Percentiles rank a stretch among this genome's conserved stretches.
These are phyloP conservation scores for Jasminum sambac DNA, from an alignment of 257 asterid genomes.

Conservation along the genomic window DNA sequence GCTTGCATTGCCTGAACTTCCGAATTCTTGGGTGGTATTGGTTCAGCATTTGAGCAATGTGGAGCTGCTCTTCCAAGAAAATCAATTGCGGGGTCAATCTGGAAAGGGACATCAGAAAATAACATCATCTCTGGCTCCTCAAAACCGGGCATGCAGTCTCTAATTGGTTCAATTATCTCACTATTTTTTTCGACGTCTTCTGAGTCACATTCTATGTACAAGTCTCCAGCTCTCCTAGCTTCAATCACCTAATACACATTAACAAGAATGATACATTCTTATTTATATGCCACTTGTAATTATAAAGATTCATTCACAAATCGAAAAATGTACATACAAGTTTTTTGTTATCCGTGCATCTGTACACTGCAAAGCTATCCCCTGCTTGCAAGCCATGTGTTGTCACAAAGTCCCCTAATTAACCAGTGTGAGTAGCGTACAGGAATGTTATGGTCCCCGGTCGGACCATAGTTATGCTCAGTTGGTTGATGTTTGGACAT, in stretches of 20 bases:
- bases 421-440: neutral
- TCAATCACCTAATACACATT: constrained; percentile 36
- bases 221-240: constrained; percentile 34
- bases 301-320: no score
- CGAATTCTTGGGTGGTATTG: neutral
- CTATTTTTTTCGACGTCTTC: neutral
- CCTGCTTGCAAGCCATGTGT: constrained; percentile 39
- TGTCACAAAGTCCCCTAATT: constrained; percentile 35
- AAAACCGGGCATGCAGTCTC: constrained; percentile 28
- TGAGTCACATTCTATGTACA: neutral
- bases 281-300: no score
- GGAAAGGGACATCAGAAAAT: constrained; percentile 40
- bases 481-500: no score
- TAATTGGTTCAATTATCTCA: neutral
- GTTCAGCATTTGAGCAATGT: constrained; percentile 30
- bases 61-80: constrained; percentile 37
- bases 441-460: no score
- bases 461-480: no score
- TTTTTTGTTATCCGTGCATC: constrained; percentile 26
- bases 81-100: constrained; percentile 36
- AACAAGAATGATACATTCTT: neutral
- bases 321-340: constrained; percentile 28
- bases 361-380: constrained; percentile 37
- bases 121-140: constrained; percentile 35
- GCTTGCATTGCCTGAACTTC: neutral